phyloP scores from a whole-genome alignment of 2,329 filamentous ascomycete genomes.

The Alternaria ethzedia region DNA sequence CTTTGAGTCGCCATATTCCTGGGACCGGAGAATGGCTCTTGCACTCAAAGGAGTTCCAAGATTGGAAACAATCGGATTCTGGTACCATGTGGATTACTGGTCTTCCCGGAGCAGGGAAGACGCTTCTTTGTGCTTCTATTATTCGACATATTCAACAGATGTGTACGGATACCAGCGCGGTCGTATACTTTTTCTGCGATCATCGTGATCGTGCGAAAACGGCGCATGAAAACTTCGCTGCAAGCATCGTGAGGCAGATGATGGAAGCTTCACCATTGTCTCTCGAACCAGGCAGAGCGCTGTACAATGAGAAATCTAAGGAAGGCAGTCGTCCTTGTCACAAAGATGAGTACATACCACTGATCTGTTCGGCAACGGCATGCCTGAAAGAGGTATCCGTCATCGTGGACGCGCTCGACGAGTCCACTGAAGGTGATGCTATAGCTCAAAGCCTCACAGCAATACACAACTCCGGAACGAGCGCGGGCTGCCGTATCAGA shows the following conservation, averaged over 20 bases:
- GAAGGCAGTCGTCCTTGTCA: not conserved
- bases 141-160: not conserved
- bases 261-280: not conserved
- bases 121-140: not conserved
- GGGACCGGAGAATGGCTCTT: not conserved
- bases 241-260: not conserved
- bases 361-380: not conserved
- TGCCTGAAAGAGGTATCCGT: too few species aligned
- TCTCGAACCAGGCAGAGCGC: not conserved
- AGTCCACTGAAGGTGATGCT: not conserved
- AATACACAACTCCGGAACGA: too few species aligned
- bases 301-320: not conserved
- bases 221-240: not conserved
- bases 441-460: not conserved
- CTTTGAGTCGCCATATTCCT: not conserved
- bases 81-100: not conserved
- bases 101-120: not conserved
- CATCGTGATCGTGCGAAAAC: not conserved
- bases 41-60: not conserved
- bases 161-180: not conserved
- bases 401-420: not conserved
- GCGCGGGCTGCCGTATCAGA: not conserved
- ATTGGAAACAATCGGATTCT: not conserved
- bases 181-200: not conserved
- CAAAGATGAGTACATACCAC: not conserved